phyloP scores from a whole-genome alignment of 768 basidiomycete genomes.

The Leccinum arenicola region DNA sequence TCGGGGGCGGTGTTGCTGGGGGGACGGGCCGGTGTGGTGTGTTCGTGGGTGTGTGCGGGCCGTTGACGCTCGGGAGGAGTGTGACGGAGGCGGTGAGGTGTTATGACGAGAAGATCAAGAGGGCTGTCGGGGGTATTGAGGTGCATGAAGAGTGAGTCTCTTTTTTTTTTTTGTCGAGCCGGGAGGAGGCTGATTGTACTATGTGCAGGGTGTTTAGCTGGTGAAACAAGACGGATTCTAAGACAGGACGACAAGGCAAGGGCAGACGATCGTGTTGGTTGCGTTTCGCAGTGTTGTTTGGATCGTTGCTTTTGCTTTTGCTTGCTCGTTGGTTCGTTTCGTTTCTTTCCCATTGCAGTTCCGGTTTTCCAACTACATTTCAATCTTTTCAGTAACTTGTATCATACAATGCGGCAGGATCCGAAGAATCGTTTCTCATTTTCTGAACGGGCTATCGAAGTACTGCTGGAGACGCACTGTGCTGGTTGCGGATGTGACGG shows the following conservation, averaged over 20 bases:
- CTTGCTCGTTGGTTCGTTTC: too few species aligned
- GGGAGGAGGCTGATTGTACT: background rate
- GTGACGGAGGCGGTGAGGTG: slow-evolving; percentile 30
- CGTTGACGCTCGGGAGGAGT: slow-evolving; percentile 32
- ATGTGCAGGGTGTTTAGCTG: background rate
- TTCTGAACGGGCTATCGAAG: background rate
- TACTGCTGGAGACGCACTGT: background rate
- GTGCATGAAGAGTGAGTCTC: background rate
- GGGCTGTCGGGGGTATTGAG: background rate
- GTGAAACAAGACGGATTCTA: background rate
- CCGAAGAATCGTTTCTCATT: background rate
- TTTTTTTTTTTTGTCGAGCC: background rate
- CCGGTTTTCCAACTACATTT: too few species aligned
- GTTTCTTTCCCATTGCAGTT: too few species aligned
- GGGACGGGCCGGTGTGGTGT: slow-evolving; percentile 27
- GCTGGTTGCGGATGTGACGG: background rate
- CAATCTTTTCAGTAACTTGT: background rate
- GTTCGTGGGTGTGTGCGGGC: slow-evolving; percentile 44
- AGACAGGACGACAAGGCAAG: background rate
- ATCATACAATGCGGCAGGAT: background rate
- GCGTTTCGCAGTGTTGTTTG: too few species aligned
- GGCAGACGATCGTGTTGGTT: too few species aligned
- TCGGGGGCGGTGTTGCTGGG: slow-evolving; percentile 25
- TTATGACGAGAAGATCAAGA: background rate
- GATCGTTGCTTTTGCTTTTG: too few species aligned